Base-by-base conservation (phyloP, 257 asterid species). In the Fraxinus excelsior region DNA sequence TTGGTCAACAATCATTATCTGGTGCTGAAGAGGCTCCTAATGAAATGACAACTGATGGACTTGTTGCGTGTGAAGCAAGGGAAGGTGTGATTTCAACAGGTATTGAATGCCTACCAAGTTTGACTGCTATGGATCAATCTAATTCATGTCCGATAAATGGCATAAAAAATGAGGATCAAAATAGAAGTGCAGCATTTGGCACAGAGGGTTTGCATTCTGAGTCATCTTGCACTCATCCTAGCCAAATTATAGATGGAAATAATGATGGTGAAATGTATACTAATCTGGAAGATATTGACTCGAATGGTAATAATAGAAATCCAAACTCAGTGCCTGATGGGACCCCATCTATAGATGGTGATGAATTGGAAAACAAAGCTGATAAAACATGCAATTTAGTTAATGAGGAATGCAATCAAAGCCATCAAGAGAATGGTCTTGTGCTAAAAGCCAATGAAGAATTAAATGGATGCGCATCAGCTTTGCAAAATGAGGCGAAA, bases 121-220 rank as follows among this genome's bases (percentile, higher is more conserved):
- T 67, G 80, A 73, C 82, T 60, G 71, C 79, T 19, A 71, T 56
- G 34, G 77, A 80, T 73, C 84, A 78, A 76, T 80, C 83, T 78
- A 79, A 79, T 82, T 74, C 87, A 44, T 83, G 85, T 77, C 85
- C 84, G 78, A 81, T 72, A 73, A 89, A 89, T 86, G 96, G 90
- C 75, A 70, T 35, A 80, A 74, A 53, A 78, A 86, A 38, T 69
- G 87, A 78, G 38, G 80, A 81, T 82, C 86, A 77, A 72, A 83
- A 73, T 65, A 72, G 67, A 74, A 69, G 70, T 76, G 70, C 82
- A 42, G 82, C 79, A 37, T 68, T 70, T 72, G 88, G 78, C 62
- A 62, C 80, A 31, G 87, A 86, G 73, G 77, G 83, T 79, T 84
- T 90, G 82, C 93, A 88, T 84, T 85, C 90, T 25, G 91, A 88